Conservation (phyloP, 164 flowering plant genomes). For the Tetrastigma voinierianum region DNA sequence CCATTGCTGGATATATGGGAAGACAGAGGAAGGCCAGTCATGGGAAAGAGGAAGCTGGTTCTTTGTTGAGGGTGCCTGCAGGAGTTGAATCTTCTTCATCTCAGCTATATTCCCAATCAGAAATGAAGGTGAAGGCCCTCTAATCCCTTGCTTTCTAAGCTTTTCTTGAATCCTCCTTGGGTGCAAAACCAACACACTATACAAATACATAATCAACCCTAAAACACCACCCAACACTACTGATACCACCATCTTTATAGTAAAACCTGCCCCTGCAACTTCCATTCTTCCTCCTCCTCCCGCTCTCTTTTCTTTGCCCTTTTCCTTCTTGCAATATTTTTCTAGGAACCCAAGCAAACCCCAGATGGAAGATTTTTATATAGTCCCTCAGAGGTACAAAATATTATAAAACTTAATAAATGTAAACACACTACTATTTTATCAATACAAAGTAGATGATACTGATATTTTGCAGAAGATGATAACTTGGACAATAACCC, state of each 20-base stretch:
- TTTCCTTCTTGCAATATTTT: too few species aligned
- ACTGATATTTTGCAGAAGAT: too few species aligned
- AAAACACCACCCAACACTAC: conserved; percentile 11
- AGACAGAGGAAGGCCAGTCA: conserved; percentile 26
- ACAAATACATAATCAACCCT: conserved; percentile 1
- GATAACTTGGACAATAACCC: too few species aligned
- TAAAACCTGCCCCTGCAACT: neutral
- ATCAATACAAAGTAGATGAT: too few species aligned
- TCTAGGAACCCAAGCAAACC: too few species aligned
- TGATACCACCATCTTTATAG: conserved; percentile 31
- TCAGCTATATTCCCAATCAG: conserved; percentile 25
- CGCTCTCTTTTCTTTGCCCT: too few species aligned
- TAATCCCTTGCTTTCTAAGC: conserved; percentile 28
- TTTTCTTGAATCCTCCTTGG: conserved; percentile 16
- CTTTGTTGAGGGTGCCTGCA: neutral
- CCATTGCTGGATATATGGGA: conserved; percentile 26
- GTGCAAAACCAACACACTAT: conserved; percentile 2
- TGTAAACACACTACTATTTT: too few species aligned
- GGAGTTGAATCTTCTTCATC: conserved; percentile 16
- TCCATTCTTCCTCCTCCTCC: neutral
- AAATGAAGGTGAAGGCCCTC: conserved; percentile 28
- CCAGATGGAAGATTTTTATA: too few species aligned
- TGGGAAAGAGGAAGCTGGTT: conserved; percentile 12
- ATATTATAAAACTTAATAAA: too few species aligned
- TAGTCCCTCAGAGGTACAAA: too few species aligned